Evolutionary conservation across 257 asterid genomes (phyloP).

Genomic region (Echium plantagineum): DNA sequence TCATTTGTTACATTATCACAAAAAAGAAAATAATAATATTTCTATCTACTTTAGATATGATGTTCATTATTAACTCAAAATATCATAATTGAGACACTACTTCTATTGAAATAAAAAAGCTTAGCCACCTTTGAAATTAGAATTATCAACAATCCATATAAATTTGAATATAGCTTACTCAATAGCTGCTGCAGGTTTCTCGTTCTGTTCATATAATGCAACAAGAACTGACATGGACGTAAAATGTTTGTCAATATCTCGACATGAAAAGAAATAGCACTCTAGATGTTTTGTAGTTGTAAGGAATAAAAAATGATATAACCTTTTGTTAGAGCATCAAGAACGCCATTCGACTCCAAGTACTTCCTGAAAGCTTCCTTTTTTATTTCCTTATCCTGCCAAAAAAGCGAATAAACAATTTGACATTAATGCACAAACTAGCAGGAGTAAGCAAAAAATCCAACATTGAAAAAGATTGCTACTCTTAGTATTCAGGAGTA

Average conservation of each 20-base stretch:
- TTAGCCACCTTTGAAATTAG: not conserved
- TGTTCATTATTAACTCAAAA: too few relatives aligned
- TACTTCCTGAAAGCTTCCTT: slow-evolving; percentile 93
- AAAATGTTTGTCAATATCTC: slow-evolving; percentile 1
- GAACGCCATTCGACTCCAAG: slow-evolving; percentile 79
- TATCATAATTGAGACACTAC: not conserved
- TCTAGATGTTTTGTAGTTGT: not conserved
- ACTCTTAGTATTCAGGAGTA: not conserved
- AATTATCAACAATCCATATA: not conserved
- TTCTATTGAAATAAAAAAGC: not conserved
- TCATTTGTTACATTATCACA: not conserved
- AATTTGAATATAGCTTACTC: slow-evolving; percentile 50
- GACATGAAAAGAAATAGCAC: slow-evolving; percentile 2
- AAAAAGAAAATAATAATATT: too few relatives aligned
- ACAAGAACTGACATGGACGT: slow-evolving; percentile 51
- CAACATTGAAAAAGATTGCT: not conserved
- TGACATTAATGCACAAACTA: not conserved
- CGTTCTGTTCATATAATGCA: slow-evolving; percentile 82
- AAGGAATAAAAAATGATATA: slow-evolving; percentile 5
- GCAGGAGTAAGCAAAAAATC: not conserved
- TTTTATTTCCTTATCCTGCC: slow-evolving; percentile 89
- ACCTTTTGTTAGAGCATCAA: slow-evolving; percentile 90
- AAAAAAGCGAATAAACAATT: slow-evolving; percentile 2
- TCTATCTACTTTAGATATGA: not conserved
- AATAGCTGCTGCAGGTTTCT: slow-evolving; percentile 79